These are phyloP conservation scores for Mycena galopus DNA, from an alignment of 768 basidiomycete species.

Conservation along the genomic window DNA sequence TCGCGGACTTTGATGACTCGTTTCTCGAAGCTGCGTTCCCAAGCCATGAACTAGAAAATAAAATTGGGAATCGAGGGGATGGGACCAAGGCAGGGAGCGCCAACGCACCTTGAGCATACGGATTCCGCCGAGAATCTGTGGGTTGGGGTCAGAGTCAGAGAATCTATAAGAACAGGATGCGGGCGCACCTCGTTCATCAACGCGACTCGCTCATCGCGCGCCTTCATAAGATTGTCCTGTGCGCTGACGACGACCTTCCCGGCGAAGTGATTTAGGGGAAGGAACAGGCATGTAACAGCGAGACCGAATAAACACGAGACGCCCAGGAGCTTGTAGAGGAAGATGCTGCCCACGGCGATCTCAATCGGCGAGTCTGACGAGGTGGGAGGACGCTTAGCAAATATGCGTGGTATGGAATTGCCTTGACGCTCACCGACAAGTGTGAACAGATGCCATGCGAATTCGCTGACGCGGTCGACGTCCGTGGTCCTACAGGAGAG, in stretches of 20 bases:
- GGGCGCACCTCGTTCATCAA: conserved; percentile 82
- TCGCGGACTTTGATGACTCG: conserved; percentile 79
- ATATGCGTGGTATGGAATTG: not conserved
- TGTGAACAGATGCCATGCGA: conserved; percentile 82
- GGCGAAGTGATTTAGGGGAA: conserved; percentile 87
- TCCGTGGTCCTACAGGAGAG: conserved; percentile 75
- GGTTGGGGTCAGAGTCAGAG: not conserved
- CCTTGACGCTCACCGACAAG: conserved; percentile 68
- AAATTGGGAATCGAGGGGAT: not conserved
- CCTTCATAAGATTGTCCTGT: conserved; percentile 92
- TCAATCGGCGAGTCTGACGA: conserved; percentile 82
- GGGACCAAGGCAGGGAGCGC: not conserved
- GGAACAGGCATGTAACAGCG: conserved; percentile 76
- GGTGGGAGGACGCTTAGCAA: conserved; percentile 6
- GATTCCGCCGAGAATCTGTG: conserved; percentile 86
- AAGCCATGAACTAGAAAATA: conserved; percentile 83
- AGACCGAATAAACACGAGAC: conserved; percentile 85
- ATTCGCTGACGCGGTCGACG: conserved; percentile 90
- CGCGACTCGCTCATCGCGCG: conserved; percentile 89
- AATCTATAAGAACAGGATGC: not conserved
- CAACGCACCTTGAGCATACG: conserved; percentile 82
- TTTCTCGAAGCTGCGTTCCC: conserved; percentile 91
- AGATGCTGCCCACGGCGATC: conserved; percentile 77
- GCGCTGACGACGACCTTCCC: conserved; percentile 71
- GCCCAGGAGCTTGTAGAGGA: conserved; percentile 84